phyloP scores from a whole-genome alignment of 495 filamentous ascomycete species.

The Tuber magnatum region DNA sequence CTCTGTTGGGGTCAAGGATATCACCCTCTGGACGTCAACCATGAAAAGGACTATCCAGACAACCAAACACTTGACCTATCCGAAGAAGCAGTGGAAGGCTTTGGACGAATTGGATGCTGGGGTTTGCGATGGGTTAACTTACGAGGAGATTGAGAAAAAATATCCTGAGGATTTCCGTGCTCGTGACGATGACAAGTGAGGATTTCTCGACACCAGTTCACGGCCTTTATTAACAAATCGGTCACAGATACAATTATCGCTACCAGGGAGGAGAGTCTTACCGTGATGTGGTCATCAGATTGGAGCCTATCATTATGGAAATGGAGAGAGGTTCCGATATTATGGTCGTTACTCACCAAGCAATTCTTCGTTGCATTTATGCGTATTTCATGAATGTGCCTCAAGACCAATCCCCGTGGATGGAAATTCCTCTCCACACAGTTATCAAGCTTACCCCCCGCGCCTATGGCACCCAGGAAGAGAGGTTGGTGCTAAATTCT shows the following conservation, averaged over 20 bases:
- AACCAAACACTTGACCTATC: constrained; percentile 73
- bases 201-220: background rate
- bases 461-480: constrained; percentile 86
- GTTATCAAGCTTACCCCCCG: constrained; percentile 91
- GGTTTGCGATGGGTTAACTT: constrained; percentile 91
- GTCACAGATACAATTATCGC: constrained; percentile 73
- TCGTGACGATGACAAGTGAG: constrained; percentile 83
- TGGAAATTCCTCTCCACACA: constrained; percentile 89
- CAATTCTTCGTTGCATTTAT: constrained; percentile 92
- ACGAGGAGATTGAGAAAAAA: constrained; percentile 78
- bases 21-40: constrained; percentile 97
- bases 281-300: constrained; percentile 91
- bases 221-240: constrained; percentile 15
- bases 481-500: constrained; percentile 45
- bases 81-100: constrained; percentile 96
- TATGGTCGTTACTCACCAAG: constrained; percentile 95
- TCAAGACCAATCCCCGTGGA: constrained; percentile 92
- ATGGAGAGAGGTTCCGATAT: constrained; percentile 92
- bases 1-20: constrained; percentile 57
- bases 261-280: constrained; percentile 96
- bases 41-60: constrained; percentile 87
- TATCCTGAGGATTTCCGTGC: constrained; percentile 94
- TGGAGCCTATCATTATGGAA: constrained; percentile 99
- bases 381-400: constrained; percentile 96
- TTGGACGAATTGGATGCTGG: constrained; percentile 94